A percentile compares a stretch with the other conserved stretches of the same genome.
phyloP scores from a whole-genome alignment of 352 stramenopile species.

The Phytopythium delawarense region DNA sequence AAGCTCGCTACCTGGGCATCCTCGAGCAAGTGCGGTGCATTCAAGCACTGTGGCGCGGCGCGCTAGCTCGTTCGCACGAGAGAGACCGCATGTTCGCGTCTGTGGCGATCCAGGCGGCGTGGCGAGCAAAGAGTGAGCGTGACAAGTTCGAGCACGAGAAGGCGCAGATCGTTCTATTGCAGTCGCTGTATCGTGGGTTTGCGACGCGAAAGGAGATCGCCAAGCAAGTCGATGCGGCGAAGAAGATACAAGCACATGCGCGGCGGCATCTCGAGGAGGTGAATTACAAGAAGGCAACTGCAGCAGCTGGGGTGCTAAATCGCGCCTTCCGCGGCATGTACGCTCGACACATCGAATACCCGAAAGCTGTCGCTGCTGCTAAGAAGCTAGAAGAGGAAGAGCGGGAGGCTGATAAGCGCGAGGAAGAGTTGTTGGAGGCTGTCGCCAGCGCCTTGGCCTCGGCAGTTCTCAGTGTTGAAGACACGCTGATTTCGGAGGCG shows the following conservation, averaged over 20 bases:
- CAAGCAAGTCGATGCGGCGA: constrained; percentile 14
- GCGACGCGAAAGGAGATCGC: constrained; percentile 10
- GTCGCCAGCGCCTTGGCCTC: constrained; percentile 1
- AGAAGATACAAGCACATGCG: constrained; percentile 27
- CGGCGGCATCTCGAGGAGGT: constrained; percentile 15
- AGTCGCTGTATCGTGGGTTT: constrained; percentile 23
- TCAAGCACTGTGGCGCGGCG: constrained; percentile 28
- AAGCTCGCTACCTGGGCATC: constrained; percentile 15
- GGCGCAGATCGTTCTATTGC: constrained; percentile 23
- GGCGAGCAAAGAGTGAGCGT: constrained; percentile 22
- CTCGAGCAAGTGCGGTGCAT: constrained; percentile 15
- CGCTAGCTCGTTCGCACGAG: constrained; percentile 12
- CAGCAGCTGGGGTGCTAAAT: constrained; percentile 24
- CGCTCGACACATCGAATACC: constrained; percentile 5
- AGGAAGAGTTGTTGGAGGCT: not conserved
- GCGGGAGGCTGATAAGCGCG: not conserved
- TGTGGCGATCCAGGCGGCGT: constrained; percentile 26
- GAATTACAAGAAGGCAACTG: constrained; percentile 12
- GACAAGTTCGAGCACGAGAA: constrained; percentile 27
- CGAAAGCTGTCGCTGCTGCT: not conserved
- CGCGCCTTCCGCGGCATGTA: constrained; percentile 29
- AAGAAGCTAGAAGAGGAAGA: not conserved
- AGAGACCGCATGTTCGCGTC: constrained; percentile 12
- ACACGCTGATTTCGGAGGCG: constrained; percentile 1
- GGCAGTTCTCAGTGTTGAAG: not conserved